A percentile compares a stretch with the other conserved stretches of the same genome.
Evolutionary conservation across 2,329 filamentous ascomycete genomes (phyloP).

Genomic region (Sarocladiaceae sp.): DNA sequence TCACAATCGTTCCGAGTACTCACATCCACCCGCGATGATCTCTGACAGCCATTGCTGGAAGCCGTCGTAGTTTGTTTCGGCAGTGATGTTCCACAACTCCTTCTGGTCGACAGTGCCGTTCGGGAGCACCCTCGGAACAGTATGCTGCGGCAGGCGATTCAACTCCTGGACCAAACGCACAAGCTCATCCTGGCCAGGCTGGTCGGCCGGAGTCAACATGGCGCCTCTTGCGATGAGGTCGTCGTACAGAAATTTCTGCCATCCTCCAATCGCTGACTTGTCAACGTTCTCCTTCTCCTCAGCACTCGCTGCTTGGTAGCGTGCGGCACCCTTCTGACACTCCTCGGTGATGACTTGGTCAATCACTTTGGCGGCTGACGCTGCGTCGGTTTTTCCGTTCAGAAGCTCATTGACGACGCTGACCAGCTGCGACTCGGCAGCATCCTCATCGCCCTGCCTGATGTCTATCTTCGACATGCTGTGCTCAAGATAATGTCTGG

Average conservation of each 20-base stretch:
- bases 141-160: conserved; percentile 4
- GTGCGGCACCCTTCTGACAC: background rate
- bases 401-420: background rate
- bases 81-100: conserved; percentile 3
- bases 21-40: conserved; percentile 3
- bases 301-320: background rate
- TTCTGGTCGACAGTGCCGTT: background rate
- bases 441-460: background rate
- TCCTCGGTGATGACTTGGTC: conserved; percentile 1
- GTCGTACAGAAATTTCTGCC: conserved; percentile 9
- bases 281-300: background rate
- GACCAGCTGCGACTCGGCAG: conserved; percentile 2
- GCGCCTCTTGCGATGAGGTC: conserved; percentile 2
- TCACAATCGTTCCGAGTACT: background rate
- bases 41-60: conserved; percentile 1
- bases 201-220: background rate
- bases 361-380: background rate
- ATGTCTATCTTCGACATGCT: too few species aligned
- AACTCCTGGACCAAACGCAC: conserved; percentile 5
- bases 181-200: conserved; percentile 7
- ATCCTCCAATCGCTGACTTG: background rate
- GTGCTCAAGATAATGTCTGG: too few species aligned
- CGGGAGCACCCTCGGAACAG: background rate
- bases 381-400: background rate
- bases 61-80: background rate